These are phyloP conservation scores for Phytophthora hybrid DNA, from an alignment of 352 stramenopile species.

Conservation along the genomic window DNA sequence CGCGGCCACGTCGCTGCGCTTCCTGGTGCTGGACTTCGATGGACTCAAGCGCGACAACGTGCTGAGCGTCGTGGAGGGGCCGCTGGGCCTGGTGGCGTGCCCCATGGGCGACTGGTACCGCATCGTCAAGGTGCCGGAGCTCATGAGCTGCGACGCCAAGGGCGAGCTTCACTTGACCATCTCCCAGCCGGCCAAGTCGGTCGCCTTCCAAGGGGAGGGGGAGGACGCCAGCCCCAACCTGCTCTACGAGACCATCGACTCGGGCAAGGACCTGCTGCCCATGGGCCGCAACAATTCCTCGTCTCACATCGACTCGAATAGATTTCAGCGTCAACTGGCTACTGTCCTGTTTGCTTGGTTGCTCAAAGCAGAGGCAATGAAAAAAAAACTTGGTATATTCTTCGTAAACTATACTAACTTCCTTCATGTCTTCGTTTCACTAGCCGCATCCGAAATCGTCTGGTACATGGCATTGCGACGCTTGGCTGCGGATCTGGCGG, in stretches of 20 bases:
- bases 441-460: neutral
- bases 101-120: conserved; percentile 36
- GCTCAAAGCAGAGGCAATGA: neutral
- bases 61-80: too few relatives aligned
- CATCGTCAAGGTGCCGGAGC: conserved; percentile 46
- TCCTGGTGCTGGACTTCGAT: too few relatives aligned
- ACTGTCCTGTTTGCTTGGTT: too few relatives aligned
- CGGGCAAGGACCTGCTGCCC: conserved; percentile 76
- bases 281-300: conserved; percentile 55
- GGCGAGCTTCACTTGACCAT: conserved; percentile 67
- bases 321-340: too few relatives aligned
- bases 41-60: too few relatives aligned
- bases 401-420: neutral
- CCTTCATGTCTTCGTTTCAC: neutral
- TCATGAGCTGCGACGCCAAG: conserved; percentile 63
- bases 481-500: neutral
- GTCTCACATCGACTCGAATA: too few relatives aligned
- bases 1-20: too few relatives aligned
- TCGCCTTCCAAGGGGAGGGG: conserved; percentile 14
- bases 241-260: conserved; percentile 77
- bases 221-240: conserved; percentile 40
- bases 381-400: neutral
- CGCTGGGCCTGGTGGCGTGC: too few relatives aligned
- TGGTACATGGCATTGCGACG: neutral
- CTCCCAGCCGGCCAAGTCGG: conserved; percentile 28